Conservation (phyloP, 129 eudicot species). For the Oenanthe sinensis region DNA sequence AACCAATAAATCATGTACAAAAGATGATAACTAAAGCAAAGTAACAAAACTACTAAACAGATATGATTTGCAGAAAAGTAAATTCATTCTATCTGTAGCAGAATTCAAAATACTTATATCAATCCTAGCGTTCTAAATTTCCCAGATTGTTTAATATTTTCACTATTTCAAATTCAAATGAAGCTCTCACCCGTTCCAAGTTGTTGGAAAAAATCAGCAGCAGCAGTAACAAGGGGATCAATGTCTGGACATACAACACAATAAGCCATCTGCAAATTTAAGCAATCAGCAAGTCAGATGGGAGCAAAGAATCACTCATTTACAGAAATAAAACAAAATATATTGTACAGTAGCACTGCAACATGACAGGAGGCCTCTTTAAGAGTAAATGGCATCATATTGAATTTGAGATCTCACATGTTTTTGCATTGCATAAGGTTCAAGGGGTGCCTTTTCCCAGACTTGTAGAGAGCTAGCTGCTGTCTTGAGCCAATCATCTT, state of each 20-base stretch:
- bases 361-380: background rate
- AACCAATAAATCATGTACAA: background rate
- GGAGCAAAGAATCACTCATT: constrained; percentile 3
- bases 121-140: background rate
- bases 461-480: constrained; percentile 75
- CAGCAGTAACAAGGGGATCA: constrained; percentile 83
- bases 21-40: background rate
- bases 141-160: background rate
- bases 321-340: background rate
- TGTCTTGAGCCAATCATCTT: constrained; percentile 98
- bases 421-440: constrained; percentile 91
- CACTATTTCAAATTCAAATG: background rate
- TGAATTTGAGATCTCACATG: constrained; percentile 40
- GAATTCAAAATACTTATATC: background rate
- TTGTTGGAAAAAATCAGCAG: constrained; percentile 94
- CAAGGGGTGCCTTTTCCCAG: constrained; percentile 99
- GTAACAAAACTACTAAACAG: background rate
- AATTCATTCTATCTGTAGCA: background rate
- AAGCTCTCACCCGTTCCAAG: constrained; percentile 87
- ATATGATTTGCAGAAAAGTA: background rate
- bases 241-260: constrained; percentile 96
- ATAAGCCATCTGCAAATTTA: constrained; percentile 68
- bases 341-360: background rate
- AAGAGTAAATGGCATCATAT: background rate
- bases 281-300: background rate